These are phyloP conservation scores for Coffea humblotiana DNA, from an alignment of 305 asterid genomes.

Conservation along the genomic window DNA sequence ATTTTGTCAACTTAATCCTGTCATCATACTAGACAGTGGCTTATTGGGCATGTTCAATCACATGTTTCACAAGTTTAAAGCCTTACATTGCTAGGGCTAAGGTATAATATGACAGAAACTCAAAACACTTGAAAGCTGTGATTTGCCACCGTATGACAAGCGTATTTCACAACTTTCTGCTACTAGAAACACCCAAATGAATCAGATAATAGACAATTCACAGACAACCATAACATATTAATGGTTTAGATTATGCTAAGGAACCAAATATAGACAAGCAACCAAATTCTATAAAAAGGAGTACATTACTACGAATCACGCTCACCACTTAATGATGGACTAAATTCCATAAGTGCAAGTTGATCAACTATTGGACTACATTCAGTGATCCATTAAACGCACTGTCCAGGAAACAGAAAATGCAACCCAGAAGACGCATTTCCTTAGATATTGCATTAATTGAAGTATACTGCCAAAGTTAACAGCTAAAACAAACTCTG, in stretches of 20 bases:
- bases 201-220: not conserved
- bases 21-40: not conserved
- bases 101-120: not conserved
- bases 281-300: not conserved
- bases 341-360: not conserved
- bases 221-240: too few species aligned
- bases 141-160: not conserved
- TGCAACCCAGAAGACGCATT: not conserved
- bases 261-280: not conserved
- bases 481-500: slow-evolving; percentile 2
- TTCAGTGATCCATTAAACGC: not conserved
- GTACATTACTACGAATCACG: not conserved
- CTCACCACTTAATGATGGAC: not conserved
- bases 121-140: not conserved
- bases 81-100: not conserved
- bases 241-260: not conserved
- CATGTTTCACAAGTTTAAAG: not conserved
- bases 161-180: not conserved
- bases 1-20: not conserved
- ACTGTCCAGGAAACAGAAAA: not conserved
- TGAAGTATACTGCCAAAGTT: not conserved
- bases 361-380: not conserved
- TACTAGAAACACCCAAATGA: not conserved
- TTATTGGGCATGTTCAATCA: not conserved
- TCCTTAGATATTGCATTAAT: not conserved